A percentile compares a stretch with the other conserved stretches of the same genome.
Evolutionary conservation across 176 grass and related monocot genomes (phyloP).

Genomic region (maize (Zea mays)): Zm-B73-REFERENCE-NAM-5.0 NC_050104.1:107186501-107187000

Average conservation of each 20-base stretch:
- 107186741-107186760: neutral
- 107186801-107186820: neutral
- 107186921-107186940: slow-evolving; percentile 33
- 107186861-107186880: neutral
- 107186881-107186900: slow-evolving; percentile 25
- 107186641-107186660: slow-evolving; percentile 26
- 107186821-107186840: neutral
- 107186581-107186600: neutral
- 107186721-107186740: neutral
- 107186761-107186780: slow-evolving; percentile 1
- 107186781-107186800: neutral
- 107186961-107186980: neutral
- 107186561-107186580: slow-evolving; percentile 5
- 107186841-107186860: neutral
- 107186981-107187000: too few species aligned
- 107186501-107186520: slow-evolving; percentile 42
- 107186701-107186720: neutral
- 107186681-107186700: slow-evolving; percentile 15
- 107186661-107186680: slow-evolving; percentile 35
- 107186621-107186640: neutral
- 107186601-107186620: slow-evolving; percentile 23
- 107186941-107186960: neutral
- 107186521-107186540: slow-evolving; percentile 36
- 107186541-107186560: slow-evolving; percentile 37
- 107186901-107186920: neutral